Evolutionary conservation across 768 basidiomycete genomes (phyloP).

Genomic region (Leccinum rimulosum): DNA sequence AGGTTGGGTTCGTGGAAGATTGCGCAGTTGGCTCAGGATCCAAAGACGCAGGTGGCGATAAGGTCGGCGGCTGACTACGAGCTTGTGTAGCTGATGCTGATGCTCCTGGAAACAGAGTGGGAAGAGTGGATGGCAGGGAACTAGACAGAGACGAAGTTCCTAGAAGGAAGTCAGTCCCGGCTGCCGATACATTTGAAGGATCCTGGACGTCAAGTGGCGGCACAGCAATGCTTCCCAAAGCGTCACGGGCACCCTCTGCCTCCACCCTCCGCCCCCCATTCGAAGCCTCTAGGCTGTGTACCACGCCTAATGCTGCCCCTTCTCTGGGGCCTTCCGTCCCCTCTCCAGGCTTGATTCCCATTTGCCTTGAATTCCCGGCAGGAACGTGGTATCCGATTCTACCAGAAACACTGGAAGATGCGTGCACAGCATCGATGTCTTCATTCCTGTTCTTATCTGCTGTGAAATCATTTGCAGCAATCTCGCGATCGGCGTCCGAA

Average conservation of each 20-base stretch:
- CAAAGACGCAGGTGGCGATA: constrained; percentile 1
- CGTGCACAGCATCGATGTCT: not conserved
- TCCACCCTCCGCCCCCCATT: constrained; percentile 16
- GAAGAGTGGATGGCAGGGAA: constrained; percentile 6
- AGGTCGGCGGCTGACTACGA: constrained; percentile 4
- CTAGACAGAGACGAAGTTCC: constrained; percentile 14
- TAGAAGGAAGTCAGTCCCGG: constrained; percentile 9
- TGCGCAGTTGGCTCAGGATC: not conserved
- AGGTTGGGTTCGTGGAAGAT: constrained; percentile 7
- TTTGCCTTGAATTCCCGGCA: not conserved
- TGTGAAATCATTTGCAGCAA: not conserved
- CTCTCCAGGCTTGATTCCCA: constrained; percentile 5
- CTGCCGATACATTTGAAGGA: constrained; percentile 24
- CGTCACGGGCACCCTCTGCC: constrained; percentile 16
- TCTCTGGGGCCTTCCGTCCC: constrained; percentile 5
- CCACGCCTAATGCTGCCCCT: constrained; percentile 17
- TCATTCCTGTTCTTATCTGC: constrained; percentile 6
- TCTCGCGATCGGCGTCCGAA: not conserved
- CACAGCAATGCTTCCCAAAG: constrained; percentile 27
- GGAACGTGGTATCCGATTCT: constrained; percentile 2
- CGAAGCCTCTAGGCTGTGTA: constrained; percentile 21
- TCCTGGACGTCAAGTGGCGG: constrained; percentile 14
- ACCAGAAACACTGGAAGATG: constrained; percentile 5
- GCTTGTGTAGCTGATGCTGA: constrained; percentile 1
- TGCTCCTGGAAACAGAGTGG: constrained; percentile 7